A percentile compares a stretch with the other conserved stretches of the same genome.
Conservation (phyloP, 2,329 filamentous ascomycete genomes). For the Cryphonectria naterciae region DNA sequence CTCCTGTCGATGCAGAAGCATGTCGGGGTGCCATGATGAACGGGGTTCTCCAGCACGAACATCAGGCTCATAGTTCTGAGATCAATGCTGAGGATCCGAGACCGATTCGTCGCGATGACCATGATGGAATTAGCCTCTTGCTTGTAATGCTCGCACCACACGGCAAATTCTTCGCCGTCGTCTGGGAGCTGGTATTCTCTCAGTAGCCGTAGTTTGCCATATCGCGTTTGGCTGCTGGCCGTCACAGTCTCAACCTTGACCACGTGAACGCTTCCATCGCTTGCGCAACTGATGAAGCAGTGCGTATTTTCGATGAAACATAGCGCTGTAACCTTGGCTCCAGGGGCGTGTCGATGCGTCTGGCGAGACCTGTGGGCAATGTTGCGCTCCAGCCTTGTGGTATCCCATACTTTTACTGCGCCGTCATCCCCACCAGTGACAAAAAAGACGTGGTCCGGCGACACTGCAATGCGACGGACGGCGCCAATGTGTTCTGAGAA, state of each 20-base stretch:
- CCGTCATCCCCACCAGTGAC: slow-evolving; percentile 92
- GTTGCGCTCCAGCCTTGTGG: slow-evolving; percentile 85
- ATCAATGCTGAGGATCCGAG: slow-evolving; percentile 82
- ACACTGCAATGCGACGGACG: slow-evolving; percentile 78
- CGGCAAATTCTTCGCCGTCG: slow-evolving; percentile 68
- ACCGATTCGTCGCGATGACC: slow-evolving; percentile 83
- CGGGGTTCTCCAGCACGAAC: slow-evolving; percentile 81
- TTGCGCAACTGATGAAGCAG: slow-evolving; percentile 88
- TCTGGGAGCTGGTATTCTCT: slow-evolving; percentile 77
- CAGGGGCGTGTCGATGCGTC: slow-evolving; percentile 75
- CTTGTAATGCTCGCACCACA: slow-evolving; percentile 93
- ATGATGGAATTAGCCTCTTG: slow-evolving; percentile 81
- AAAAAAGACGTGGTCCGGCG: slow-evolving; percentile 93
- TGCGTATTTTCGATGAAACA: slow-evolving; percentile 95
- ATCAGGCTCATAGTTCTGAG: slow-evolving; percentile 83
- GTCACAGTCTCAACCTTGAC: slow-evolving; percentile 71
- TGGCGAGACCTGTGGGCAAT: slow-evolving; percentile 85
- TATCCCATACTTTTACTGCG: slow-evolving; percentile 91
- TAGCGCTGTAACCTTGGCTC: slow-evolving; percentile 75
- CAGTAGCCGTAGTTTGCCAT: slow-evolving; percentile 76
- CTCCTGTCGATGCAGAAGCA: slow-evolving; percentile 88
- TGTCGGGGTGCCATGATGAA: slow-evolving; percentile 89
- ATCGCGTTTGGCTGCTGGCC: slow-evolving; percentile 63
- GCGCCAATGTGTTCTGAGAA: slow-evolving; percentile 86
- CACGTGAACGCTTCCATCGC: slow-evolving; percentile 87